Evolutionary conservation across 108 stramenopile genomes (phyloP), one percentile per base, ranked within the genome.

Genomic region (Licmophora abbreviata): DNA sequence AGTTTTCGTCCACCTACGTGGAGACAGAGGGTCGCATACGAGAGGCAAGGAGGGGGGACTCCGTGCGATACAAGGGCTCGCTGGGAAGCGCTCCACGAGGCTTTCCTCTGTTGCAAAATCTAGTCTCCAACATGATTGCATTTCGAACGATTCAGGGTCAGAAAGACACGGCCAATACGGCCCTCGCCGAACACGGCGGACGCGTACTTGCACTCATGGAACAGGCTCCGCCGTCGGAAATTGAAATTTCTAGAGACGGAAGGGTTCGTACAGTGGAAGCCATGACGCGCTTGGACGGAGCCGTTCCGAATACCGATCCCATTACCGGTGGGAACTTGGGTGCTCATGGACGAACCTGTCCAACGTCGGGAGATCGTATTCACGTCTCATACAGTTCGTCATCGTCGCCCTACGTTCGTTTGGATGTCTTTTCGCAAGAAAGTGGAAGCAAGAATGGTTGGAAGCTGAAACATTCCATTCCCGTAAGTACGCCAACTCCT

Each of bases 91-190:
- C 60, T 23, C 72, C 72, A 1, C n/a, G 33, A 1, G 66, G 66
- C 3, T 48, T 53, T 18, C 65, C 65, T 1, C 37, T 73, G 61
- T 45, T 73, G 0, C 26, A 15, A 26, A 40, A 17, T 48, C 15
- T 74, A 1, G 15, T 61, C 28, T 15, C 23, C 14, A 74, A 74
- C 44, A 36, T n/a, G 20, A 3, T 69, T 40, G 36, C 28, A n/a
- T 63, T 62, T 33, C 17, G 24, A 43, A 63, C 66, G 2, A 18
- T 37, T 20, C 31, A 42, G 8, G 63, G 17, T 26, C 58, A 59
- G 23, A 69, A 68, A 55, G 73, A 74, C 50, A 64, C 73, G 23
- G 58, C 58, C 51, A 68, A 74, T 49, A 74, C 66, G 1, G 63
- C 67, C 25, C 12, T 68, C 34, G 61, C 58, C 0, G 43, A 30